phyloP scores from a whole-genome alignment of 805 yeast genomes.

The Saccharomycopsis synnaedendra region DNA sequence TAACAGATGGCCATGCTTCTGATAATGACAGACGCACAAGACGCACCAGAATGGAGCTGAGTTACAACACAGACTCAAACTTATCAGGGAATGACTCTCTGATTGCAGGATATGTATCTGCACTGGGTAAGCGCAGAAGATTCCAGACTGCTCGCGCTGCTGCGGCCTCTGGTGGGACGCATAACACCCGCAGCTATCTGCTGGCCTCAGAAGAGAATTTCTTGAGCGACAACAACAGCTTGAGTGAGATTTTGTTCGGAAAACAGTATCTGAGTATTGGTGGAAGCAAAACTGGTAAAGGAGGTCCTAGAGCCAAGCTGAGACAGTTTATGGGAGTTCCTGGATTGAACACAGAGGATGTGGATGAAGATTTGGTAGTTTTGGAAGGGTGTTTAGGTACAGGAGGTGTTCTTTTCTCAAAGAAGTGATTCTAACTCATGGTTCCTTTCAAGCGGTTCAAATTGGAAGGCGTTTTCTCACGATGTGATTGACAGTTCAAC shows the following conservation, averaged over 20 bases:
- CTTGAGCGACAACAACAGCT: slow-evolving; percentile 15
- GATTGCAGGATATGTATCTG: slow-evolving; percentile 12
- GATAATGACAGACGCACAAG: slow-evolving; percentile 7
- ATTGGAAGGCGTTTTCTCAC: too few relatives aligned
- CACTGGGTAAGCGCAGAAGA: slow-evolving; percentile 12
- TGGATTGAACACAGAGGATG: slow-evolving; percentile 9
- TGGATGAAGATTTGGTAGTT: slow-evolving; percentile 11
- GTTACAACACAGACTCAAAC: slow-evolving; percentile 16
- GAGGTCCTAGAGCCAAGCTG: slow-evolving; percentile 5
- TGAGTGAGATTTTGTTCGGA: slow-evolving; percentile 16
- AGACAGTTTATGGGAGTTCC: slow-evolving; percentile 8
- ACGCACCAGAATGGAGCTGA: slow-evolving; percentile 12
- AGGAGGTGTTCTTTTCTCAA: too few relatives aligned
- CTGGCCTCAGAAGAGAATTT: slow-evolving; percentile 15
- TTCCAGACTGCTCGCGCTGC: slow-evolving; percentile 16
- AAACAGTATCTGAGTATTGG: slow-evolving; percentile 3
- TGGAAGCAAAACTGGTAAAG: not conserved
- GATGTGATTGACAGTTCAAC: too few relatives aligned
- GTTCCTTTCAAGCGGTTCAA: too few relatives aligned
- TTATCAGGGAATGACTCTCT: slow-evolving; percentile 15
- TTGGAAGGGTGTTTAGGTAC: slow-evolving; percentile 9
- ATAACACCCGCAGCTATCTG: slow-evolving; percentile 11
- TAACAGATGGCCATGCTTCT: slow-evolving; percentile 3
- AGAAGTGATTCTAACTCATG: too few relatives aligned
- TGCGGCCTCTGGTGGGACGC: slow-evolving; percentile 7